Evolutionary conservation across 176 grass and related monocot species (phyloP).

Genomic region (Chloris gayana): DNA sequence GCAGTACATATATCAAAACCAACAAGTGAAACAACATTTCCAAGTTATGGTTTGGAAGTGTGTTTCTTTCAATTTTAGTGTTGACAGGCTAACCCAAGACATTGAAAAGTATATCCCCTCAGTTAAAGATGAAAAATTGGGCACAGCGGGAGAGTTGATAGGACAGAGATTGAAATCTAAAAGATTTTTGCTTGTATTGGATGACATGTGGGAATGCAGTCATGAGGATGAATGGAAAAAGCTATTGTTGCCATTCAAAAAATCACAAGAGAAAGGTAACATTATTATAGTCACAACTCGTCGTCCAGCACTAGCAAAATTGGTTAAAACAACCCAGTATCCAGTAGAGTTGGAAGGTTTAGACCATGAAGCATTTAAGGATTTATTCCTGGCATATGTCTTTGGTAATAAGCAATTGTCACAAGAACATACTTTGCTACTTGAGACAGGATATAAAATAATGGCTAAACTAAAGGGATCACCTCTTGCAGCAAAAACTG

Average conservation of each 20-base stretch:
- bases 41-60: constrained; percentile 24
- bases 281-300: too few species aligned
- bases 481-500: constrained; percentile 42
- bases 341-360: too few species aligned
- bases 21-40: background rate
- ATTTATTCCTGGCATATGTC: too few species aligned
- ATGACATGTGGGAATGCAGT: constrained; percentile 31
- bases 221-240: constrained; percentile 4
- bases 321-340: background rate
- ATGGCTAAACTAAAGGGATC: background rate
- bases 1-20: background rate
- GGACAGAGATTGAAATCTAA: constrained; percentile 8
- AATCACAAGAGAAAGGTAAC: too few species aligned
- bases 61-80: constrained; percentile 37
- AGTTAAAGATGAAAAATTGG: background rate
- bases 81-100: background rate
- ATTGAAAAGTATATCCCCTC: background rate
- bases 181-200: constrained; percentile 24
- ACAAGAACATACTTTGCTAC: too few species aligned
- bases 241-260: background rate
- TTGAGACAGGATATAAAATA: too few species aligned
- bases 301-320: too few species aligned
- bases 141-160: background rate
- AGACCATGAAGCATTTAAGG: too few species aligned
- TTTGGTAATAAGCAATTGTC: too few species aligned